phyloP scores from a whole-genome alignment of 345 rosid genomes.

The Theobroma cacao region DNA sequence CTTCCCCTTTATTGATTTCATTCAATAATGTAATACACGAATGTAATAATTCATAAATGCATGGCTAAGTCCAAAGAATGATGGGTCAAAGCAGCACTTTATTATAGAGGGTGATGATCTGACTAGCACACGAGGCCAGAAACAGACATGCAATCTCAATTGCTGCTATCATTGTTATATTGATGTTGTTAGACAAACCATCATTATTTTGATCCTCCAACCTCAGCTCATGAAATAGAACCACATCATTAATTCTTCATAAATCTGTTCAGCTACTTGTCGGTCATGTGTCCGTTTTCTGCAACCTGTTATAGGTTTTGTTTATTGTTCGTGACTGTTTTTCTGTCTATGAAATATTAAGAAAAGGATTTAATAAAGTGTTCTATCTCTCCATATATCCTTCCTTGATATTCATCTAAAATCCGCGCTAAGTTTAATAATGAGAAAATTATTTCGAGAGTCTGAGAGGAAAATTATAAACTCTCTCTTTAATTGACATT shows the following conservation, averaged over 20 bases:
- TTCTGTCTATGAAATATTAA: not conserved
- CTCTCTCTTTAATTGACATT: not conserved
- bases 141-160: constrained; percentile 15
- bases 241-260: constrained; percentile 34
- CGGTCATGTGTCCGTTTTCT: constrained; percentile 26
- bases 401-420: not conserved
- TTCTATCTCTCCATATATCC: not conserved
- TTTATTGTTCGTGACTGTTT: not conserved
- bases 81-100: constrained; percentile 37
- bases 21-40: constrained; percentile 22
- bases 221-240: constrained; percentile 29
- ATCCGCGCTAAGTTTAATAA: not conserved
- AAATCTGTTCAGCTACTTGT: constrained; percentile 23
- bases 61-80: constrained; percentile 29
- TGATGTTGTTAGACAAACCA: constrained; percentile 16
- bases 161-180: constrained; percentile 24
- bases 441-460: not conserved
- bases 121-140: constrained; percentile 43
- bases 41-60: constrained; percentile 22
- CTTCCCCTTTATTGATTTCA: not conserved
- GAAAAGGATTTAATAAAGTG: not conserved
- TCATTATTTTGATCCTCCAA: constrained; percentile 24
- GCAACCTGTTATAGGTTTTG: not conserved
- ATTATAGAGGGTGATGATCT: constrained; percentile 16
- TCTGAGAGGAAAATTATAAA: not conserved